These are phyloP conservation scores for Platanthera zijinensis DNA, from an alignment of 106 monocot species.

Conservation along the genomic window DNA sequence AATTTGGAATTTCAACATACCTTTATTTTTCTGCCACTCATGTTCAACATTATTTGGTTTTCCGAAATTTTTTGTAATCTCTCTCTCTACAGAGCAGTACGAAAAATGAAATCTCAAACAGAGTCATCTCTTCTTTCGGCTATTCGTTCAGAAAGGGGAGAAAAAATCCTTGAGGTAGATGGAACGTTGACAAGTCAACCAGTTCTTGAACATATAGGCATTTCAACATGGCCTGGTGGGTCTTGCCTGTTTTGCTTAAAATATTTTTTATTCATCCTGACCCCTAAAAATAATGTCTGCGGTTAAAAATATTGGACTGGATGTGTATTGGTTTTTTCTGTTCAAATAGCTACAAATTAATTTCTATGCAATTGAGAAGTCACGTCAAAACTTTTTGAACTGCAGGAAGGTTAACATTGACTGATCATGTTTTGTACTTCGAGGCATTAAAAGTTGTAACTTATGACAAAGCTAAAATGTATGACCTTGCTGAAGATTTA, in stretches of 20 bases:
- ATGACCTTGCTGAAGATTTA: slow-evolving; percentile 89
- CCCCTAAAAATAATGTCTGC: not conserved
- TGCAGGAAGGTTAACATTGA: slow-evolving; percentile 88
- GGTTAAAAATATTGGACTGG: not conserved
- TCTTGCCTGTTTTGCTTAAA: slow-evolving; percentile 5
- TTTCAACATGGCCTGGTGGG: slow-evolving; percentile 93
- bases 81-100: slow-evolving; percentile 51
- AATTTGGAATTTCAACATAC: too few species aligned
- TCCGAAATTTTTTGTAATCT: not conserved
- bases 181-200: slow-evolving; percentile 93
- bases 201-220: slow-evolving; percentile 92
- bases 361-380: slow-evolving; percentile 2
- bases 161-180: slow-evolving; percentile 88
- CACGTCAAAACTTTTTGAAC: slow-evolving; percentile 1
- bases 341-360: not conserved
- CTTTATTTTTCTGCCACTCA: too few species aligned
- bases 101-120: slow-evolving; percentile 83
- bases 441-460: slow-evolving; percentile 73
- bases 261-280: not conserved
- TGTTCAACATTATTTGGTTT: too few species aligned
- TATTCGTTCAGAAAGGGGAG: slow-evolving; percentile 50
- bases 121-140: slow-evolving; percentile 75
- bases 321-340: not conserved
- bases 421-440: slow-evolving; percentile 93
- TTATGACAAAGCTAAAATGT: slow-evolving; percentile 82